Percentiles rank a stretch among this genome's conserved stretches.
Evolutionary conservation across 2,329 filamentous ascomycete genomes (phyloP).

Genomic region (Verticillium longisporum): DNA sequence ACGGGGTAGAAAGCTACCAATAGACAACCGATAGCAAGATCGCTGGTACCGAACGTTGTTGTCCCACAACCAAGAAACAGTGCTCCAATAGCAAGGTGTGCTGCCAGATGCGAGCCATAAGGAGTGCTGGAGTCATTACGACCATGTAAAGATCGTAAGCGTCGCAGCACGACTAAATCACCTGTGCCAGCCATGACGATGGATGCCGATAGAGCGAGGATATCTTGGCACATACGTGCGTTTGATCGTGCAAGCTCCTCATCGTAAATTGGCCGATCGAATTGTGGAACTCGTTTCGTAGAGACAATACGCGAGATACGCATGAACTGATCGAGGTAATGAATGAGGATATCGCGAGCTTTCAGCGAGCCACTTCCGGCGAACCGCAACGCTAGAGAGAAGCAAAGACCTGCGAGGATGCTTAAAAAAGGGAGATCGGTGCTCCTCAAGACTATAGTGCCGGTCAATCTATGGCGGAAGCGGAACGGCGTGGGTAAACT

Average conservation of each 20-base stretch:
- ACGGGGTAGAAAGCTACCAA: slow-evolving; percentile 91
- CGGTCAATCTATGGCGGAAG: slow-evolving; percentile 50
- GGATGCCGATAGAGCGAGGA: slow-evolving; percentile 73
- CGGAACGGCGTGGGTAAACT: slow-evolving; percentile 69
- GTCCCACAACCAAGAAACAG: slow-evolving; percentile 91
- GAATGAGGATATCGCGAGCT: slow-evolving; percentile 75
- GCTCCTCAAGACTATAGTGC: slow-evolving; percentile 59
- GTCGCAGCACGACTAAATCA: slow-evolving; percentile 76
- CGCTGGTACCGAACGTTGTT: slow-evolving; percentile 82
- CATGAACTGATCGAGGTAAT: slow-evolving; percentile 82
- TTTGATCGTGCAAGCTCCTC: slow-evolving; percentile 76
- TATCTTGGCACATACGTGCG: slow-evolving; percentile 84
- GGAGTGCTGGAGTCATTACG: slow-evolving; percentile 76
- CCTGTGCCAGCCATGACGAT: slow-evolving; percentile 96
- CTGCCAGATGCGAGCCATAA: slow-evolving; percentile 89
- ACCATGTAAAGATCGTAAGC: slow-evolving; percentile 81
- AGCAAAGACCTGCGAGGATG: slow-evolving; percentile 83
- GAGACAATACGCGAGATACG: slow-evolving; percentile 59
- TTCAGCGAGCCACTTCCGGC: slow-evolving; percentile 63
- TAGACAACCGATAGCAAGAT: slow-evolving; percentile 78
- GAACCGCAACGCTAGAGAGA: slow-evolving; percentile 67
- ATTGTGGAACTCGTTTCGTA: slow-evolving; percentile 15
- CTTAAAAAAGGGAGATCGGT: slow-evolving; percentile 89
- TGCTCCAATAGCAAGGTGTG: slow-evolving; percentile 84
- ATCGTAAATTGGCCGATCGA: slow-evolving; percentile 56